phyloP scores from a whole-genome alignment of 768 basidiomycete genomes.

The Leccinum subtestaceum region DNA sequence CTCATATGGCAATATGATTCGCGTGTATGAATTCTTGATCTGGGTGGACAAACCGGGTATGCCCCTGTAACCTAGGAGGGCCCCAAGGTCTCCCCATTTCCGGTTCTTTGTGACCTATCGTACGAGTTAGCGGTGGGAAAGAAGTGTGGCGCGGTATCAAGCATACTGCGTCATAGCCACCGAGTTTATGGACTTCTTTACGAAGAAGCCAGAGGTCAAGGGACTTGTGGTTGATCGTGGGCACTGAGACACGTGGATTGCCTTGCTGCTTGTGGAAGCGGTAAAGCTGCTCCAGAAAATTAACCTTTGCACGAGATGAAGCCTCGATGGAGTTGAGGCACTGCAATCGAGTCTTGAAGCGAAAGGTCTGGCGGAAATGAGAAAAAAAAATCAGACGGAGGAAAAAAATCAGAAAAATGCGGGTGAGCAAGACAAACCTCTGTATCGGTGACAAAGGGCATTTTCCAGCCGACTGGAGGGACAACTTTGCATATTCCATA shows the following conservation, averaged over 20 bases:
- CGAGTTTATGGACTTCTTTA: constrained; percentile 86
- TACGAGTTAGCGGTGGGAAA: constrained; percentile 25
- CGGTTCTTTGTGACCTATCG: constrained; percentile 75
- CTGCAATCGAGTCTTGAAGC: constrained; percentile 94
- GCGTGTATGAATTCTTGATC: constrained; percentile 85
- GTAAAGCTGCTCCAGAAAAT: constrained; percentile 95
- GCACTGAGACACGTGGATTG: constrained; percentile 85
- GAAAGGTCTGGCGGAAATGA: constrained; percentile 58
- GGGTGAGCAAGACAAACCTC: constrained; percentile 57
- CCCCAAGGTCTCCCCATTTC: constrained; percentile 87
- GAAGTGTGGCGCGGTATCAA: constrained; percentile 12
- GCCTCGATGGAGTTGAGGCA: constrained; percentile 97
- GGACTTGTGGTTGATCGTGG: constrained; percentile 88
- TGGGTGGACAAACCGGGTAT: constrained; percentile 82
- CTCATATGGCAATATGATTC: constrained; percentile 95
- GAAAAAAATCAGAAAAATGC: constrained; percentile 27
- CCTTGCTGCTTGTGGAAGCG: constrained; percentile 96
- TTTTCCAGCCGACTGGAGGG: constrained; percentile 90
- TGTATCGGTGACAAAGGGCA: constrained; percentile 94
- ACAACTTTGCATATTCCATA: constrained; percentile 96
- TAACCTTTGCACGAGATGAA: constrained; percentile 92
- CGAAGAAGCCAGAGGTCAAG: constrained; percentile 92
- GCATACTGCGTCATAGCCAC: constrained; percentile 83
- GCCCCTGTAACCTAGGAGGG: constrained; percentile 77
- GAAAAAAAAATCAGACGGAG: constrained; percentile 17